phyloP scores from a whole-genome alignment of 371 early-diverging fungal genomes.

The Mortierella sp. region DNA sequence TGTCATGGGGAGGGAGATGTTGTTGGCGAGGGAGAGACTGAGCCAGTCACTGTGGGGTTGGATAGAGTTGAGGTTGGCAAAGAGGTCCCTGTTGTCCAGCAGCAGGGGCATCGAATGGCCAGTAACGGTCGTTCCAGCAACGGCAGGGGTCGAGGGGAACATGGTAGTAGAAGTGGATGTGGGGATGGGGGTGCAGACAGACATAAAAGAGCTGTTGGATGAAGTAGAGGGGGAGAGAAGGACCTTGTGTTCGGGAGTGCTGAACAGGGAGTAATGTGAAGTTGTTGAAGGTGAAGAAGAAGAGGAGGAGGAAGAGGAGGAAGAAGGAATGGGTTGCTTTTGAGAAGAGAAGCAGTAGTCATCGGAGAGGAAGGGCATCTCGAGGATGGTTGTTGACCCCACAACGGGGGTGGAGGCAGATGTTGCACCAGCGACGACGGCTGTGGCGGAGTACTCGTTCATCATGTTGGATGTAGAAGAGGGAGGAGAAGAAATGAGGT shows the following conservation, averaged over 20 bases:
- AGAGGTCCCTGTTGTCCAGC: constrained; percentile 49
- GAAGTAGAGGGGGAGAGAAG: constrained; percentile 11
- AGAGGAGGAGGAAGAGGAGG: background rate
- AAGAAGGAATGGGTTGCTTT: background rate
- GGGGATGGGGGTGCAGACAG: background rate
- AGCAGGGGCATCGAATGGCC: constrained; percentile 14
- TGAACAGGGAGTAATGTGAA: constrained; percentile 21
- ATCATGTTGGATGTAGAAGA: background rate
- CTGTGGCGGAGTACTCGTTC: constrained; percentile 14
- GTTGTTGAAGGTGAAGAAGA: background rate
- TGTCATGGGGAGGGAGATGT: background rate
- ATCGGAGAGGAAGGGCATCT: constrained; percentile 66
- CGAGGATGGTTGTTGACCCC: constrained; percentile 68
- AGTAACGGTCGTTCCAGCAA: background rate
- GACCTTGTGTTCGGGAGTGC: constrained; percentile 30
- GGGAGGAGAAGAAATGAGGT: background rate
- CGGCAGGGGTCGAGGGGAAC: background rate
- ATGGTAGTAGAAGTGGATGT: background rate
- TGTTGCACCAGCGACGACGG: background rate
- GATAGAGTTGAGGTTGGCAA: constrained; percentile 3
- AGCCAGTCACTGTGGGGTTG: constrained; percentile 20
- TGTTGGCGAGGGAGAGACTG: background rate
- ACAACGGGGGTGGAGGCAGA: background rate
- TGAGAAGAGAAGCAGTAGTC: constrained; percentile 50
- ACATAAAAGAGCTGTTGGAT: background rate